phyloP scores from a whole-genome alignment of 2,329 filamentous ascomycete species.

The Aureobasidium zeae region DNA sequence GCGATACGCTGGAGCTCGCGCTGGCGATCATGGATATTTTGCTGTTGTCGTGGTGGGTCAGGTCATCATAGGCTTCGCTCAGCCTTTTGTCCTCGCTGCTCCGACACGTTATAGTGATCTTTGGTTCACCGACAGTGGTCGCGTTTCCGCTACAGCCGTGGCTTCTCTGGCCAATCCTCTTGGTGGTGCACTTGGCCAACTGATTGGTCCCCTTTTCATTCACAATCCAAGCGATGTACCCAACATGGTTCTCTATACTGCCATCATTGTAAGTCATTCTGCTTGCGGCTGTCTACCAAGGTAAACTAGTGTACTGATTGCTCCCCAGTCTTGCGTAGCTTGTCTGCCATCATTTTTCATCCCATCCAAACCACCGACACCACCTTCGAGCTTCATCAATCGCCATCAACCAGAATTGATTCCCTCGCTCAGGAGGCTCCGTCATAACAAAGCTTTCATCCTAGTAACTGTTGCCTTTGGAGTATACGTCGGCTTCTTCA shows the following conservation, averaged over 20 bases:
- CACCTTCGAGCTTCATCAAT: constrained; percentile 58
- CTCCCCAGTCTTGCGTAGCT: constrained; percentile 46
- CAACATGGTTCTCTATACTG: constrained; percentile 72
- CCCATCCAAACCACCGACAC: constrained; percentile 65
- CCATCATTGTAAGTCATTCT: constrained; percentile 60
- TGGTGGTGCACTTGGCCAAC: constrained; percentile 72
- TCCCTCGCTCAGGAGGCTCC: constrained; percentile 39
- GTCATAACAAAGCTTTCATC: constrained; percentile 62
- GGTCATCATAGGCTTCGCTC: constrained; percentile 77
- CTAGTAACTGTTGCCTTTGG: constrained; percentile 72
- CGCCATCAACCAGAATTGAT: constrained; percentile 45
- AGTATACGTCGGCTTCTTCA: constrained; percentile 87
- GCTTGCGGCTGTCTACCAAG: not conserved
- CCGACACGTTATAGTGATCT: constrained; percentile 87
- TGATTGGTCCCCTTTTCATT: constrained; percentile 74
- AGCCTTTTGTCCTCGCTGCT: constrained; percentile 84
- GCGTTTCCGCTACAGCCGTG: constrained; percentile 79
- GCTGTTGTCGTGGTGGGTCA: constrained; percentile 82
- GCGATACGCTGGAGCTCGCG: constrained; percentile 29
- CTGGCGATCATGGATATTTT: constrained; percentile 47
- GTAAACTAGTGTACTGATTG: not conserved
- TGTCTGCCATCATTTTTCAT: constrained; percentile 73
- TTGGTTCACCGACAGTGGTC: constrained; percentile 81
- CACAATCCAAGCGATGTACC: constrained; percentile 56
- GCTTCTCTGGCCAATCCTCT: constrained; percentile 82